phyloP scores from a whole-genome alignment of 805 yeast genomes.

The Zygoascus tannicola region DNA sequence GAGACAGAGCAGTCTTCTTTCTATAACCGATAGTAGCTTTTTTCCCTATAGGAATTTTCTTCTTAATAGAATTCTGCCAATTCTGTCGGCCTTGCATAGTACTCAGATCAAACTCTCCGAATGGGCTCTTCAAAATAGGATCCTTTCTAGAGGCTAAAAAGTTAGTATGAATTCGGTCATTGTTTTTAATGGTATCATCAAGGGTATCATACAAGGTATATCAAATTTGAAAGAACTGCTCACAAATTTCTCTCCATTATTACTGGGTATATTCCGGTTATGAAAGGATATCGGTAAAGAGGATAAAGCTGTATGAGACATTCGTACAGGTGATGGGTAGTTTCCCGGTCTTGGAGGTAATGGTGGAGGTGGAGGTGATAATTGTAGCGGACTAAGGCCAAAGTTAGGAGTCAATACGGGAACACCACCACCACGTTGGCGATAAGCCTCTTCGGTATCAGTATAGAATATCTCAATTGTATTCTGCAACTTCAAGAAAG shows the following conservation, averaged over 20 bases:
- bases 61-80: constrained; percentile 6
- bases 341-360: not conserved
- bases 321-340: not conserved
- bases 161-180: not conserved
- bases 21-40: too few relatives aligned
- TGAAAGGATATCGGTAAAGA: not conserved
- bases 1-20: too few relatives aligned
- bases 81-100: constrained; percentile 10
- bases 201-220: not conserved
- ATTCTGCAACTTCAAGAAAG: too few relatives aligned
- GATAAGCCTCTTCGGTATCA: too few relatives aligned
- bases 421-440: too few relatives aligned
- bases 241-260: too few relatives aligned
- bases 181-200: not conserved
- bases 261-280: too few relatives aligned
- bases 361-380: not conserved
- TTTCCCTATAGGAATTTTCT: not conserved
- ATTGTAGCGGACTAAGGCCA: too few relatives aligned
- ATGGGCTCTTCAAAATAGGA: constrained; percentile 5
- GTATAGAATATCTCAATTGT: too few relatives aligned
- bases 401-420: too few relatives aligned
- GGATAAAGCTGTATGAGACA: not conserved
- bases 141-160: not conserved
- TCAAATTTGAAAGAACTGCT: too few relatives aligned
- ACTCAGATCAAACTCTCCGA: constrained; percentile 8